A percentile compares a stretch with the other conserved stretches of the same genome.
Evolutionary conservation across 2,329 filamentous ascomycete genomes (phyloP).

Genomic region (Triangularia setosa): DNA sequence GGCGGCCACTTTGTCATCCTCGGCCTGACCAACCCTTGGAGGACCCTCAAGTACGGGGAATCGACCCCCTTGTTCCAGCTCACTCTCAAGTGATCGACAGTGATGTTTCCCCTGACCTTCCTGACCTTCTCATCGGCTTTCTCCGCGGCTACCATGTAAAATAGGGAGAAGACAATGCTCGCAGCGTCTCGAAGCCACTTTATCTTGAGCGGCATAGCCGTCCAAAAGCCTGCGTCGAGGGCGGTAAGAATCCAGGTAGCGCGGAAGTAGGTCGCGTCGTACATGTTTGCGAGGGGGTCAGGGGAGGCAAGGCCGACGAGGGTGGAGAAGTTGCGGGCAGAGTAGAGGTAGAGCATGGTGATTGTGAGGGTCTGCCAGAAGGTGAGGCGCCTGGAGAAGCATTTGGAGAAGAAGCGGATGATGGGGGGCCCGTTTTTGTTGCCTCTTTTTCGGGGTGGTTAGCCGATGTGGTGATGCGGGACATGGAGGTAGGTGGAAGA

Average conservation of each 20-base stretch:
- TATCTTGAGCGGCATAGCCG: slow-evolving; percentile 81
- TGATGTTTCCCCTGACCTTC: slow-evolving; percentile 80
- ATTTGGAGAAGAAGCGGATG: slow-evolving; percentile 64
- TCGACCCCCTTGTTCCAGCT: slow-evolving; percentile 88
- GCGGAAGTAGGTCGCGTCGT: slow-evolving; percentile 86
- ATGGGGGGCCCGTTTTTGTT: slow-evolving; percentile 83
- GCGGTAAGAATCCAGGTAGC: slow-evolving; percentile 97
- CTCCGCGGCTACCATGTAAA: slow-evolving; percentile 90
- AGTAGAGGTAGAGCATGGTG: slow-evolving; percentile 87
- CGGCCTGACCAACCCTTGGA: slow-evolving; percentile 71
- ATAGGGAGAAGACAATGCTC: slow-evolving; percentile 78
- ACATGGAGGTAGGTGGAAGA: no score
- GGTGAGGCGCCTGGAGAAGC: slow-evolving; percentile 68
- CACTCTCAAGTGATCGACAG: slow-evolving; percentile 84
- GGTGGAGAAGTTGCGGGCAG: slow-evolving; percentile 89
- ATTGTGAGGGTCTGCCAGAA: slow-evolving; percentile 86
- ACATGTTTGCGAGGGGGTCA: slow-evolving; percentile 90
- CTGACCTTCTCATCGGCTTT: slow-evolving; percentile 95
- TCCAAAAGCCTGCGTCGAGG: slow-evolving; percentile 96
- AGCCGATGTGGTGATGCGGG: no score
- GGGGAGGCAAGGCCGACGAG: slow-evolving; percentile 86
- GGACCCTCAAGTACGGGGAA: slow-evolving; percentile 74
- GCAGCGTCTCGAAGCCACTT: slow-evolving; percentile 80
- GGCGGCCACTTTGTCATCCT: slow-evolving; percentile 77
- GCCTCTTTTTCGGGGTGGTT: slow-evolving; percentile 52